Conservation (phyloP, 2,329 filamentous ascomycete genomes). For the Lasiodiplodia gonubiensis region DNA sequence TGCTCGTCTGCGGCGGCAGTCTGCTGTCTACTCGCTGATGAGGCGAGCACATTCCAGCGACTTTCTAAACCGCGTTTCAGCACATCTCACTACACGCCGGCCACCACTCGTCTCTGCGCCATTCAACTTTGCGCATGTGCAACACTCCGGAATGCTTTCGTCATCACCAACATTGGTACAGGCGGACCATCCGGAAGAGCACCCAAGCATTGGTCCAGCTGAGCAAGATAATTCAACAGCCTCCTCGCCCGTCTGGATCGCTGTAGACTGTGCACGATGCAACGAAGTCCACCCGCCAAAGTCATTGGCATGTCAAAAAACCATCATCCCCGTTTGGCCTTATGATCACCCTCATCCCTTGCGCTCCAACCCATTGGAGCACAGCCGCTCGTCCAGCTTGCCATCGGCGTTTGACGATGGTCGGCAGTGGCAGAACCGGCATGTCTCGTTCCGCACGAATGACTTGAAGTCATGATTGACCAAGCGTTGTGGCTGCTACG, state of each 20-base stretch:
- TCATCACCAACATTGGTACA: background rate
- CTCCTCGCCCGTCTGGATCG: slow-evolving; percentile 14
- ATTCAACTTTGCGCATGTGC: slow-evolving; percentile 13
- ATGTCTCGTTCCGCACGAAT: slow-evolving; percentile 8
- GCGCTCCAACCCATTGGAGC: slow-evolving; percentile 21
- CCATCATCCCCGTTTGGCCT: slow-evolving; percentile 6
- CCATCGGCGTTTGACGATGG: background rate
- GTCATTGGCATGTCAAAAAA: background rate
- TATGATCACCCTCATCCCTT: slow-evolving; percentile 25
- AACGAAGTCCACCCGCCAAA: slow-evolving; percentile 5
- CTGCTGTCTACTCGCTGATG: slow-evolving; percentile 16
- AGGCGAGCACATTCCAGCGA: slow-evolving; percentile 18
- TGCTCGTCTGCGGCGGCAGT: slow-evolving; percentile 17
- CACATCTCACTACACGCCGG: background rate
- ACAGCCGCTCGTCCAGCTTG: background rate
- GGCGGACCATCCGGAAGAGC: background rate
- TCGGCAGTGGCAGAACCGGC: slow-evolving; percentile 17
- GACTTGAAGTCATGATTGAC: slow-evolving; percentile 1
- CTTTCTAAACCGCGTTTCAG: slow-evolving; percentile 15
- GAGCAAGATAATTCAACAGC: background rate
- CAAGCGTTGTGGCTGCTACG: background rate
- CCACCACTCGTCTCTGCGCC: background rate
- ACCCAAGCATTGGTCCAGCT: background rate
- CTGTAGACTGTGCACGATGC: slow-evolving; percentile 18
- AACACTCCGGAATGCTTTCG: background rate